Conservation (phyloP, 208 protist species). For the Willaertia magna region DNA sequence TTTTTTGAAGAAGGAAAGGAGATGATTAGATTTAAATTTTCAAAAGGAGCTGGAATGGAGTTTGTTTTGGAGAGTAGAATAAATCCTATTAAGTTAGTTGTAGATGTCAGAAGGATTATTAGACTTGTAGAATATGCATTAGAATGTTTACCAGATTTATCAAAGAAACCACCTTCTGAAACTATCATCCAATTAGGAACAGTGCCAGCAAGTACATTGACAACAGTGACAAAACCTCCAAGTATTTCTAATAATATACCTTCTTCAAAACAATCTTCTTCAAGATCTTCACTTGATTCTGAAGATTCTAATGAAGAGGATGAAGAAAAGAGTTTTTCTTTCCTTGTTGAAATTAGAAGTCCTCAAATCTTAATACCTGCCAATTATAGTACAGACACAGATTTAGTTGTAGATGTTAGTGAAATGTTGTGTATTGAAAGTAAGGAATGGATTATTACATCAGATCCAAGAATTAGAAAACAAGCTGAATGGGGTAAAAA, state of each 20-base stretch:
- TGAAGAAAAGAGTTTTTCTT: neutral
- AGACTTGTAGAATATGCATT: neutral
- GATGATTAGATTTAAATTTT: constrained; percentile 2
- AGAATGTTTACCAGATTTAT: neutral
- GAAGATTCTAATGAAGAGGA: neutral
- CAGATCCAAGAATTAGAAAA: neutral
- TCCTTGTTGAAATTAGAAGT: neutral
- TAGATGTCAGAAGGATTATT: neutral
- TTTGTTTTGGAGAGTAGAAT: neutral
- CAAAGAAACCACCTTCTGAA: neutral
- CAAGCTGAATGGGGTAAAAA: neutral
- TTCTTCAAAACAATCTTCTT: no score
- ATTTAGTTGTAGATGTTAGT: neutral
- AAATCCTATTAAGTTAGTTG: neutral
- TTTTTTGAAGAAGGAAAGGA: constrained; percentile 1
- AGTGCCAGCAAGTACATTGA: neutral
- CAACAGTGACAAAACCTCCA: neutral
- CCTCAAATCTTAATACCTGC: neutral
- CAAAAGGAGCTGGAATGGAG: neutral
- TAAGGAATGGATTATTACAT: neutral
- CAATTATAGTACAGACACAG: neutral
- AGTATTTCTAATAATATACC: neutral
- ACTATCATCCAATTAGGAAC: neutral
- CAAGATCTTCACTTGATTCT: neutral
- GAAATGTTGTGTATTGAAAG: neutral